phyloP scores from a whole-genome alignment of 345 rosid genomes.

The Geranium rotundifolium region DNA sequence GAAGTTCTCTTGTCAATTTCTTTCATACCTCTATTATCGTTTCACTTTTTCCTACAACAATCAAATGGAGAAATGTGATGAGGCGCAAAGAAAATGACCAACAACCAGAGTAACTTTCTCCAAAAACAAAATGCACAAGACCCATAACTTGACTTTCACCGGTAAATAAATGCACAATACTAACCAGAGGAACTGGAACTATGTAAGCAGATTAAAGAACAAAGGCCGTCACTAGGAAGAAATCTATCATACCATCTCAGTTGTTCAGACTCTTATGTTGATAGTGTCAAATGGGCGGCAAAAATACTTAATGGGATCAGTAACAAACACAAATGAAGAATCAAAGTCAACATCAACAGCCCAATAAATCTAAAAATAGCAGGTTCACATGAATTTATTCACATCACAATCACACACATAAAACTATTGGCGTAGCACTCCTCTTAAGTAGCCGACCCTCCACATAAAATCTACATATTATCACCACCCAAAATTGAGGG shows the following conservation, averaged over 20 bases:
- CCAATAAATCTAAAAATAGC: too few species aligned
- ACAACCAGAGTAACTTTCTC: slow-evolving; percentile 4
- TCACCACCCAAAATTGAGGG: background rate
- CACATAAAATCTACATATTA: background rate
- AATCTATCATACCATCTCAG: too few species aligned
- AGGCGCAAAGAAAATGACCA: slow-evolving; percentile 1
- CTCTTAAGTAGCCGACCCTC: background rate
- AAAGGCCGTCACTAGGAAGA: too few species aligned
- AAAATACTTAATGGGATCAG: background rate
- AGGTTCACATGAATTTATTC: too few species aligned
- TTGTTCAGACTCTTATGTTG: too few species aligned
- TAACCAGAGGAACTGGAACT: too few species aligned
- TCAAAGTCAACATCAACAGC: too few species aligned
- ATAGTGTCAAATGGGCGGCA: too few species aligned
- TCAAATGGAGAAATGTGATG: slow-evolving; percentile 5
- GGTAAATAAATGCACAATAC: too few species aligned
- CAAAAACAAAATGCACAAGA: background rate
- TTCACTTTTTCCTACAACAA: slow-evolving; percentile 12
- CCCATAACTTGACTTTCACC: too few species aligned
- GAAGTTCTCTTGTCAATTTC: slow-evolving; percentile 42
- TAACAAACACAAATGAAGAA: background rate
- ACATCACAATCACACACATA: too few species aligned
- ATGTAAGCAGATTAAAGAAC: too few species aligned
- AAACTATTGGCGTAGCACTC: background rate
- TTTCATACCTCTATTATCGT: slow-evolving; percentile 19